Base-by-base conservation (phyloP, 371 early-diverging fungal genomes). In the Choanephora cucurbitarum region DNA sequence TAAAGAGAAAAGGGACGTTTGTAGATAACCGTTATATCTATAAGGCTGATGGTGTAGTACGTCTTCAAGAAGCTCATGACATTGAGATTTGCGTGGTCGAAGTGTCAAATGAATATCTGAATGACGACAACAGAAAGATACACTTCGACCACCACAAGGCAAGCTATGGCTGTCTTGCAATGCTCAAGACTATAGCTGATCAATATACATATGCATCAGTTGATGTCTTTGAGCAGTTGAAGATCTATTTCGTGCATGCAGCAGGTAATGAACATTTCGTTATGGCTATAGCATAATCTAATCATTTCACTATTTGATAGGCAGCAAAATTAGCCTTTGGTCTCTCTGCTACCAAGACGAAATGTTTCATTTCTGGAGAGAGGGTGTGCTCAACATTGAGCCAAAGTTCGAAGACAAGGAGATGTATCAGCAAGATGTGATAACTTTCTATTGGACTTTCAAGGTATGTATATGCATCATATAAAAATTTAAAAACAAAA, bases 321-420 rank as follows among this genome's bases (percentile, higher is more conserved):
- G 47, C 48, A 48, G 47, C 33, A 52, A 52, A 52, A 52, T 52
- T 37, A 47, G 47, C 28, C 41, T 55, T 55, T 55, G 55, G 55
- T 55, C 41, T 55, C 48, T 55, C 48, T 55, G 40, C 40, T 55
- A 47, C 55, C 55, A 55, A 55, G 48, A 55, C 33, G 55, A 47
- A 22, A 37, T 55, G 24, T 24, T 55, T 23, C 55, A 55, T 55
- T 55, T 46, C 48, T 55, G 55, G 55, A 55, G 48, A 55, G 55
- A 55, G 33, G 55, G 48, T 47, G 48, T 55, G 41, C 48, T 55
- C 55, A 55, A 55, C 48, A 40, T 55, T 55, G 55, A 46, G 42
- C 48, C 55, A 55, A 55, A 55, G 47, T 48, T 55, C 33, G 48
- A 55, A 55, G 48, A 55, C 28, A 55, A 55, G 47, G 40, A 55